phyloP scores from a whole-genome alignment of 345 rosid species.

The Citrus sp. region DNA sequence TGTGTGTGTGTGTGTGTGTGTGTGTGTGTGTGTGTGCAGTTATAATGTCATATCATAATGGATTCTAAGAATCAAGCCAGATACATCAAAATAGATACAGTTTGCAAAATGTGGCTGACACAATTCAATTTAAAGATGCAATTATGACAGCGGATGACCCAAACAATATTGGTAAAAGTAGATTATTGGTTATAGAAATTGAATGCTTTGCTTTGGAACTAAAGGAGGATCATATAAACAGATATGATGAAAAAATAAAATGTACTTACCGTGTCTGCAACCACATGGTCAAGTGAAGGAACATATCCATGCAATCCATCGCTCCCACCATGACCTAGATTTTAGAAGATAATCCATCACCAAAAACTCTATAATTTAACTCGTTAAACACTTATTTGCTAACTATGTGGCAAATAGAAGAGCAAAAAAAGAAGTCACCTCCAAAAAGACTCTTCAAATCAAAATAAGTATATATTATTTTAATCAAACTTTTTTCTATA shows the following conservation, averaged over 20 bases:
- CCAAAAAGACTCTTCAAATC: too few relatives aligned
- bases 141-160: neutral
- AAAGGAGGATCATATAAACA: neutral
- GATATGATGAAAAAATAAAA: neutral
- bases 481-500: too few relatives aligned
- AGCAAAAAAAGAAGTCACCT: too few relatives aligned
- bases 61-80: neutral
- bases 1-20: too few relatives aligned
- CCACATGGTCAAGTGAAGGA: conserved; percentile 96
- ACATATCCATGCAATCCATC: conserved; percentile 98
- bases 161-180: neutral
- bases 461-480: too few relatives aligned
- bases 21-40: too few relatives aligned
- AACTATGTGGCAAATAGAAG: too few relatives aligned
- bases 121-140: conserved; percentile 9
- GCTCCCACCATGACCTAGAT: conserved; percentile 96
- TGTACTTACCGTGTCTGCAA: conserved; percentile 74
- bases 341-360: neutral
- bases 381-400: too few relatives aligned
- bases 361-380: too few relatives aligned
- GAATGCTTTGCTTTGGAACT: neutral
- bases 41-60: neutral
- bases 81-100: neutral
- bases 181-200: neutral
- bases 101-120: neutral